Evolutionary conservation across 2,329 filamentous ascomycete genomes (phyloP).

Genomic region (Epicoccum sorghinum): DNA sequence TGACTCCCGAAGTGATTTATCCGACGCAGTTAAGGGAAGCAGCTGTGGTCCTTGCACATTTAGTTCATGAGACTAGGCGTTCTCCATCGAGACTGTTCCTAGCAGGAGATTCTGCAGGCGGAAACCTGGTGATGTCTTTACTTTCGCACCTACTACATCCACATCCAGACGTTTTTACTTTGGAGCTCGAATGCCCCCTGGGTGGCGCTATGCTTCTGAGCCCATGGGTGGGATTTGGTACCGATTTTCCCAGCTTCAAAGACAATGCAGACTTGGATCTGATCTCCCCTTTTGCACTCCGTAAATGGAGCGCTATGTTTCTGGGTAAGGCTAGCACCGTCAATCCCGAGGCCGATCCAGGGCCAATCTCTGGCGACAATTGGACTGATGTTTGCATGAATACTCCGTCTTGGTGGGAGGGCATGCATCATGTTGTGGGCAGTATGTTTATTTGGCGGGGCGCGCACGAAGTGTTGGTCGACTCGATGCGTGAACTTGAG

Average conservation of each 20-base stretch:
- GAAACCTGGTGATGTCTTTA: constrained; percentile 23
- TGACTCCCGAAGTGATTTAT: constrained; percentile 27
- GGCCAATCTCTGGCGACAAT: constrained; percentile 18
- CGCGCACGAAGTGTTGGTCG: constrained; percentile 18
- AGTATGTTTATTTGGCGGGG: constrained; percentile 19
- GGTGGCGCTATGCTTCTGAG: constrained; percentile 23
- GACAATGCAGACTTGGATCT: constrained; percentile 19
- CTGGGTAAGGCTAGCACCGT: constrained; percentile 14
- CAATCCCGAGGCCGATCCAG: constrained; percentile 20
- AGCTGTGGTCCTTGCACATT: constrained; percentile 21
- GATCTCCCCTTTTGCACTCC: constrained; percentile 8
- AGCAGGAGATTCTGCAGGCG: constrained; percentile 20
- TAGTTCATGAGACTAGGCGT: constrained; percentile 17
- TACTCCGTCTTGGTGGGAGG: constrained; percentile 17
- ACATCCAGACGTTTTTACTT: constrained; percentile 21
- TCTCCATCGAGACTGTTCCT: constrained; percentile 22
- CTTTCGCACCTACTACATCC: constrained; percentile 35
- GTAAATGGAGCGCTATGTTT: constrained; percentile 26
- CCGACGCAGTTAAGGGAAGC: constrained; percentile 33
- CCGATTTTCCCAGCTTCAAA: constrained; percentile 22
- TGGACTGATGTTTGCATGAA: constrained; percentile 24
- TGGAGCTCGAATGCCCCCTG: constrained; percentile 20
- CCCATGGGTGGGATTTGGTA: constrained; percentile 23
- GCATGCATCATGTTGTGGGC: constrained; percentile 15
- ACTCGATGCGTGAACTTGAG: constrained; percentile 19